Evolutionary conservation across 83 land plant species (phyloP).

Genomic region (Thuja plicata): DNA sequence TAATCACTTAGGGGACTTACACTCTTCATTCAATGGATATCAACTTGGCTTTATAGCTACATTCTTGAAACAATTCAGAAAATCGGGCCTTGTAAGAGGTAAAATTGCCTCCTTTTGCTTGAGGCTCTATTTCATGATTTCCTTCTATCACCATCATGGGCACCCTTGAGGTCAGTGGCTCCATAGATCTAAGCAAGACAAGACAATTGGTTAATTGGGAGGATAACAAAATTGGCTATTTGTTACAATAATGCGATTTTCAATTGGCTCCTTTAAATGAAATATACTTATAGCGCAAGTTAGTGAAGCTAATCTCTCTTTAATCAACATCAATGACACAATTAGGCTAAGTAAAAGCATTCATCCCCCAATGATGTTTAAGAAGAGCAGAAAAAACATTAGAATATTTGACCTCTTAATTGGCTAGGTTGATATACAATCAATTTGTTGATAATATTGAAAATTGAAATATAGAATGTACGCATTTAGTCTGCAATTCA

Average conservation of each 20-base stretch:
- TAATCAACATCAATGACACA: not conserved
- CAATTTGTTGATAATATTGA: too few relatives aligned
- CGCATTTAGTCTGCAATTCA: too few relatives aligned
- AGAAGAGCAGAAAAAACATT: not conserved
- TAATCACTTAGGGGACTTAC: too few relatives aligned
- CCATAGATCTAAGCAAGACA: constrained; percentile 59
- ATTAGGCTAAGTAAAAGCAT: not conserved
- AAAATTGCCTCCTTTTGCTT: constrained; percentile 59
- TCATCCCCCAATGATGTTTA: not conserved
- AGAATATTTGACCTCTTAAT: not conserved
- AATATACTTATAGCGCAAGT: not conserved
- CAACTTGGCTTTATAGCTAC: too few relatives aligned
- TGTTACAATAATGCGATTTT: not conserved
- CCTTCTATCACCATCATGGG: constrained; percentile 98
- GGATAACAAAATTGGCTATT: not conserved
- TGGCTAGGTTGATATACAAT: too few relatives aligned
- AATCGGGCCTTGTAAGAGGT: constrained; percentile 81
- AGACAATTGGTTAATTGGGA: not conserved
- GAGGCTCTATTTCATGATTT: constrained; percentile 93
- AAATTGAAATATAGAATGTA: too few relatives aligned
- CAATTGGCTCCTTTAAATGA: not conserved
- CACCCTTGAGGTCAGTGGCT: constrained; percentile 68
- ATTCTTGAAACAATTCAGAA: constrained; percentile 83
- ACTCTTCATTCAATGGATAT: too few relatives aligned
- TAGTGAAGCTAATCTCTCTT: not conserved